Evolutionary conservation across 2,329 filamentous ascomycete genomes (phyloP).

Genomic region (Phialophora expanda): DNA sequence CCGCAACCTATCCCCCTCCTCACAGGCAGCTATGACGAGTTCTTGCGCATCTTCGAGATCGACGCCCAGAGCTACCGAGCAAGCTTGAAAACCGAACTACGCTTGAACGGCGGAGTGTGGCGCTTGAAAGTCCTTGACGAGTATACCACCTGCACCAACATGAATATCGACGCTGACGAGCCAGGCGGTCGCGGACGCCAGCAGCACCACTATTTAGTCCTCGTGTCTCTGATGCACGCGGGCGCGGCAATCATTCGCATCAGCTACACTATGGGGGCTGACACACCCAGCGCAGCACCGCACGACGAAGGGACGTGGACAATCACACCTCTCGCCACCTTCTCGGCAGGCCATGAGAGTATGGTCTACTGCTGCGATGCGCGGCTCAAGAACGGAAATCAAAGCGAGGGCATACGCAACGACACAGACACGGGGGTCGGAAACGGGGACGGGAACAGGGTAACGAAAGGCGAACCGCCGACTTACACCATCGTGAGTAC

Average conservation of each 20-base stretch:
- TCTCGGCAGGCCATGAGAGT: constrained; percentile 79
- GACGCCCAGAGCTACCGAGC: constrained; percentile 40
- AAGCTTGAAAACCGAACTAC: constrained; percentile 58
- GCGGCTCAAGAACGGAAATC: constrained; percentile 39
- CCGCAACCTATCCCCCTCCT: constrained; percentile 61
- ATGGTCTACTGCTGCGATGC: constrained; percentile 89
- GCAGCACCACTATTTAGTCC: constrained; percentile 55
- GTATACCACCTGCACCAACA: constrained; percentile 16
- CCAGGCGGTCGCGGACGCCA: not conserved
- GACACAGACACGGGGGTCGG: not conserved
- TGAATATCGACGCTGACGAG: not conserved
- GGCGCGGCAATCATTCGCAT: constrained; percentile 71
- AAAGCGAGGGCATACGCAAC: constrained; percentile 12
- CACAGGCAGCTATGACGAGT: constrained; percentile 92
- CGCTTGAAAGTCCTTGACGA: constrained; percentile 65
- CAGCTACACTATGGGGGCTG: constrained; percentile 15
- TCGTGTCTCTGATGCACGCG: constrained; percentile 94
- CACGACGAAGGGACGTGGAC: constrained; percentile 42
- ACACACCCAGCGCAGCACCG: not conserved
- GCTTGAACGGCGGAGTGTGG: constrained; percentile 85
- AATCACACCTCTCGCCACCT: constrained; percentile 70
- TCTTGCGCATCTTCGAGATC: constrained; percentile 66
- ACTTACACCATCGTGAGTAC: constrained; percentile 50
- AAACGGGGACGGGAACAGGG: not conserved
- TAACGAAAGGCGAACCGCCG: constrained; percentile 1